Base-by-base conservation (phyloP, 306 rosid species). In the Aeschynomene evenia region DNA sequence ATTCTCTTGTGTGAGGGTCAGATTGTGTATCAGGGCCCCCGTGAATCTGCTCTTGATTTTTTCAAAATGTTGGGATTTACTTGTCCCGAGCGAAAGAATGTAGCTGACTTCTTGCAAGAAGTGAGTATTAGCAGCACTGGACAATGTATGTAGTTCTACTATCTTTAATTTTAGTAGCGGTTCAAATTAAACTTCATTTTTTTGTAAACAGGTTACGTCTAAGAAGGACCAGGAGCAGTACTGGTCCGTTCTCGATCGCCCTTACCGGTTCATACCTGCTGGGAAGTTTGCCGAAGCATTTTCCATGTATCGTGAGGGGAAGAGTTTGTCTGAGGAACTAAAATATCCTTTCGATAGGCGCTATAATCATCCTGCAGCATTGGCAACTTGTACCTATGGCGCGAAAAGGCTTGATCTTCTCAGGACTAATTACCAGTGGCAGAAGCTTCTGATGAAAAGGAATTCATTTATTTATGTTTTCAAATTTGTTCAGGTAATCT, bases 151-250 rank as follows among this genome's bases (percentile, higher is more conserved):
- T 13, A 63, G 53, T 81, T 72, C 37, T 55, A 3, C 58, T 54
- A 59, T 50, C 9, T 66, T 51, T 80, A 22, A 21, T 63, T 80
- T 75, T 65, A 56, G 73, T 56, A 59, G 34, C 28, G 72, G 23
- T 79, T 64, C 18, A 28, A 28, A 28, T 0, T 0, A 64, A 7
- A 56, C 50, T 56, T 62, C 34, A 60, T 66, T 65, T 57, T 63
- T 39, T 75, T 79, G 49, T 61, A 6, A 40, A 50, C 87, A 95
- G 99, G 99, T 95, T 68, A 91, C 83, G 29, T 95, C 99, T 4
- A 83, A 84, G 87, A 95, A 95, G 82, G 99, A 91, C 84, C 99
- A 95, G 87, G 91, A 89, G 89, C 99, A 95, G 82, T 89, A 95
- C 76, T 95, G 99, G 99, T 83, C 87, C 5, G 79, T 81, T 74